phyloP scores from a whole-genome alignment of 202 grass and related monocot genomes.

The Eragrostis tef region DNA sequence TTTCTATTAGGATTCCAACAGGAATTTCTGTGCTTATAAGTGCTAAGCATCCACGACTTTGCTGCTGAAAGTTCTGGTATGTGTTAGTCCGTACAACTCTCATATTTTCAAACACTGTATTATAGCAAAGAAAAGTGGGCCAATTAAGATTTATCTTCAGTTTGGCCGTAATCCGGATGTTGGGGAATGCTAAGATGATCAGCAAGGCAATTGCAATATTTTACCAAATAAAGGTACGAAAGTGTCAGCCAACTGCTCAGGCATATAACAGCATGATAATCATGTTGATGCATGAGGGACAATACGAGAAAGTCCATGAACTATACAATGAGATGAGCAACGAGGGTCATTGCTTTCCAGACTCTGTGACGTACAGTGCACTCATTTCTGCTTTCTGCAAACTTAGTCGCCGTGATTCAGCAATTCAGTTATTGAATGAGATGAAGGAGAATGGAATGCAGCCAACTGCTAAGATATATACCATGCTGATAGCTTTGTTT shows the following conservation, averaged over 20 bases:
- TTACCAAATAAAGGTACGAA: slow-evolving; percentile 79
- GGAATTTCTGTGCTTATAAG: neutral
- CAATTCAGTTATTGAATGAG: slow-evolving; percentile 75
- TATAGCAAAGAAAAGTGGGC: neutral
- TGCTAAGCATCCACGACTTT: neutral
- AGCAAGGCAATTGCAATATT: slow-evolving; percentile 82
- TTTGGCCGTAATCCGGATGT: slow-evolving; percentile 54
- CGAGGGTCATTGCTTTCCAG: slow-evolving; percentile 79
- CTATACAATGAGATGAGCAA: slow-evolving; percentile 96
- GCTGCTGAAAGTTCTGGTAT: slow-evolving; percentile 7
- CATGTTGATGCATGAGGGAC: slow-evolving; percentile 76
- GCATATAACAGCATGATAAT: slow-evolving; percentile 94
- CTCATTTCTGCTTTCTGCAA: slow-evolving; percentile 80
- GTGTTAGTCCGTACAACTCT: slow-evolving; percentile 8
- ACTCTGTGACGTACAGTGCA: slow-evolving; percentile 82
- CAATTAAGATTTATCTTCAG: neutral
- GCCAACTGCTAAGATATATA: slow-evolving; percentile 89
- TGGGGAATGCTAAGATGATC: slow-evolving; percentile 87
- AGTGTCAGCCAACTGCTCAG: slow-evolving; percentile 75
- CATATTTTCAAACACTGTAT: slow-evolving; percentile 22
- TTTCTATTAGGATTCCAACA: neutral
- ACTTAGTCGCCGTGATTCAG: slow-evolving; percentile 65
- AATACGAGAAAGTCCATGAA: slow-evolving; percentile 88
- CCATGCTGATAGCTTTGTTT: slow-evolving; percentile 77
- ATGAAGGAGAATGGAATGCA: slow-evolving; percentile 91